Conservation (phyloP, 106 monocot species). For the Narthecium ossifragum region DNA sequence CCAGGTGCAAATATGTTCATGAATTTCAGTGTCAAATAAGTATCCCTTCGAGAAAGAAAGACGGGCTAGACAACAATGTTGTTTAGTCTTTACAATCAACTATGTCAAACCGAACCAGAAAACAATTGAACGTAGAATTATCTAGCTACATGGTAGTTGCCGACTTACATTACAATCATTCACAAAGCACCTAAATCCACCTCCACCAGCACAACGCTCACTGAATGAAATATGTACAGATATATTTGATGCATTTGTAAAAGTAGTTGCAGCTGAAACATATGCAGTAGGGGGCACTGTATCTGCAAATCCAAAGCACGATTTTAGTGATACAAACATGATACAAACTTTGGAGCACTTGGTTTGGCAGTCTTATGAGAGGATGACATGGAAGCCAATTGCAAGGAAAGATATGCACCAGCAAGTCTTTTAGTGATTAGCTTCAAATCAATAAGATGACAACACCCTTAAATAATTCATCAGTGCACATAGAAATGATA, state of each 20-base stretch:
- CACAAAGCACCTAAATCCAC: conserved; percentile 66
- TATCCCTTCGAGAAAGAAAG: no score
- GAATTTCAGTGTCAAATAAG: no score
- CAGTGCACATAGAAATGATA: background rate
- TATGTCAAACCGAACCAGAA: no score
- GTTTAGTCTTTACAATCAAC: no score
- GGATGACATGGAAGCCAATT: background rate
- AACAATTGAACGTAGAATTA: no score
- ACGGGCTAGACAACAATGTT: no score
- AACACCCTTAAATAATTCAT: background rate
- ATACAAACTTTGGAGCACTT: background rate
- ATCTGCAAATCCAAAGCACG: conserved; percentile 47
- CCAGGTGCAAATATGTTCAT: no score
- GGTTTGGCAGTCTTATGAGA: background rate
- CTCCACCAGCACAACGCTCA: conserved; percentile 71
- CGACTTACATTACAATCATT: conserved; percentile 78
- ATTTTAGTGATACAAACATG: background rate
- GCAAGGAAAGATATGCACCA: no score
- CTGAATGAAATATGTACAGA: conserved; percentile 56
- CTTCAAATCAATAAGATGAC: background rate
- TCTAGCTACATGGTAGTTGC: no score
- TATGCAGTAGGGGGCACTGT: conserved; percentile 83
- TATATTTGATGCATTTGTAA: conserved; percentile 75
- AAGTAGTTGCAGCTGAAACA: conserved; percentile 41
- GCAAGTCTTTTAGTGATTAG: no score